Percentiles rank a stretch among this genome's conserved stretches.
phyloP scores from a whole-genome alignment of 768 basidiomycete species.

The Amanita thiersii region DNA sequence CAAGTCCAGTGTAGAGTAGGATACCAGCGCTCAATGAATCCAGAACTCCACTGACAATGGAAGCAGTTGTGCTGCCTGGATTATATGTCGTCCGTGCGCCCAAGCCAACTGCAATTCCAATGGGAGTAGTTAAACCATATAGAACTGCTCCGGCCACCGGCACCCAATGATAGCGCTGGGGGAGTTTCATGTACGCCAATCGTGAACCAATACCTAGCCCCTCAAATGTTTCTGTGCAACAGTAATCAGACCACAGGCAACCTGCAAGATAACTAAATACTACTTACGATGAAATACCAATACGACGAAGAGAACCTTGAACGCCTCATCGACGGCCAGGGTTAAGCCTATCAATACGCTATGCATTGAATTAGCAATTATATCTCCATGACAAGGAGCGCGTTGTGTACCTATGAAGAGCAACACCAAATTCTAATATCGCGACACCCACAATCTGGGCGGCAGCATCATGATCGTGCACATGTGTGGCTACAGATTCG shows the following conservation, averaged over 20 bases:
- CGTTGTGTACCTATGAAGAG: slow-evolving; percentile 59
- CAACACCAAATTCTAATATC: slow-evolving; percentile 91
- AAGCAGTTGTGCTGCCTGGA: slow-evolving; percentile 65
- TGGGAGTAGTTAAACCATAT: slow-evolving; percentile 75
- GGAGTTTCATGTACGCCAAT: slow-evolving; percentile 66
- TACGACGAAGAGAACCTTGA: slow-evolving; percentile 85
- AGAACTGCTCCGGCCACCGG: slow-evolving; percentile 53
- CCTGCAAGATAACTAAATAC: background rate
- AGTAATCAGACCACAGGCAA: slow-evolving; percentile 1
- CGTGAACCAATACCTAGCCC: slow-evolving; percentile 91
- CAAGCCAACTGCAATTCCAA: slow-evolving; percentile 83
- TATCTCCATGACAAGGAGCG: background rate
- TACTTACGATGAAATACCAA: slow-evolving; percentile 85
- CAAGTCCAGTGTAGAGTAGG: slow-evolving; percentile 78
- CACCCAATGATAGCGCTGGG: slow-evolving; percentile 43
- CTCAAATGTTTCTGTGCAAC: slow-evolving; percentile 83
- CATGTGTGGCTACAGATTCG: slow-evolving; percentile 20
- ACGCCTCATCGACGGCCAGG: slow-evolving; percentile 77
- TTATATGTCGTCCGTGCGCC: slow-evolving; percentile 76
- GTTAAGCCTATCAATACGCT: slow-evolving; percentile 86
- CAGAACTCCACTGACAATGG: slow-evolving; percentile 76
- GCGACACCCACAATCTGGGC: slow-evolving; percentile 83
- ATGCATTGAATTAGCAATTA: slow-evolving; percentile 2
- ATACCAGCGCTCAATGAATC: slow-evolving; percentile 87
- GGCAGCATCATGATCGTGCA: slow-evolving; percentile 31